phyloP scores from a whole-genome alignment of 306 rosid genomes.

The Vachellia collinsii region DNA sequence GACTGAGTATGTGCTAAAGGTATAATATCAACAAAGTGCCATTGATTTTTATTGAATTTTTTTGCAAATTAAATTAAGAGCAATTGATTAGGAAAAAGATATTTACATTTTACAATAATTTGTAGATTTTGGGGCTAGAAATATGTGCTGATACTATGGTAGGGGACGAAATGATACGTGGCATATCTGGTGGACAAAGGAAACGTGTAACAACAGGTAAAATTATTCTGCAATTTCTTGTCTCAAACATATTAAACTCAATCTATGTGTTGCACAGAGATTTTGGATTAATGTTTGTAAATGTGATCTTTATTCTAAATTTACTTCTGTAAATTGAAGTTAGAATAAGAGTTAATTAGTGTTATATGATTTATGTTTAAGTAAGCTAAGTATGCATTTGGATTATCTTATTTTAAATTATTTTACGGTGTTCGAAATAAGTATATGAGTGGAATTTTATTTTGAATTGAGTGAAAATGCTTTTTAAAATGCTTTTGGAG shows the following conservation, averaged over 20 bases:
- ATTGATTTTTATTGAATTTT: neutral
- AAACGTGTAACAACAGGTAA: constrained; percentile 59
- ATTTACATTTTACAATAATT: neutral
- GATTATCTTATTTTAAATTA: too few species aligned
- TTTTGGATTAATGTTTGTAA: too few species aligned
- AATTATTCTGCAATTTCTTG: neutral
- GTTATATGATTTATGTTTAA: too few species aligned
- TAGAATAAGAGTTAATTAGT: too few species aligned
- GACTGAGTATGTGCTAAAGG: constrained; percentile 55
- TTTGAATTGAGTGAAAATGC: too few species aligned
- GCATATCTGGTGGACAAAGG: constrained; percentile 60
- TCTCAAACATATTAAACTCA: neutral
- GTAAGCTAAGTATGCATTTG: too few species aligned
- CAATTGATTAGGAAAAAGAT: neutral
- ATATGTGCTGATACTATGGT: constrained; percentile 56
- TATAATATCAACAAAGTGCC: neutral
- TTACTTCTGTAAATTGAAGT: too few species aligned
- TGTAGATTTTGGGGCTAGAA: constrained; percentile 50
- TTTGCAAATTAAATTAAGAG: neutral
- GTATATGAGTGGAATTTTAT: too few species aligned
- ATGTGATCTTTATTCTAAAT: too few species aligned
- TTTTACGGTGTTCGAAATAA: too few species aligned
- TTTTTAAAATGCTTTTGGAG: too few species aligned
- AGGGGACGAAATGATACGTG: constrained; percentile 48
- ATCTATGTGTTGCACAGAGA: too few species aligned